A percentile compares a stretch with the other conserved stretches of the same genome.
These are phyloP conservation scores for Aspergillus avenaceus DNA, from an alignment of 495 filamentous ascomycete genomes.

Conservation along the genomic window DNA sequence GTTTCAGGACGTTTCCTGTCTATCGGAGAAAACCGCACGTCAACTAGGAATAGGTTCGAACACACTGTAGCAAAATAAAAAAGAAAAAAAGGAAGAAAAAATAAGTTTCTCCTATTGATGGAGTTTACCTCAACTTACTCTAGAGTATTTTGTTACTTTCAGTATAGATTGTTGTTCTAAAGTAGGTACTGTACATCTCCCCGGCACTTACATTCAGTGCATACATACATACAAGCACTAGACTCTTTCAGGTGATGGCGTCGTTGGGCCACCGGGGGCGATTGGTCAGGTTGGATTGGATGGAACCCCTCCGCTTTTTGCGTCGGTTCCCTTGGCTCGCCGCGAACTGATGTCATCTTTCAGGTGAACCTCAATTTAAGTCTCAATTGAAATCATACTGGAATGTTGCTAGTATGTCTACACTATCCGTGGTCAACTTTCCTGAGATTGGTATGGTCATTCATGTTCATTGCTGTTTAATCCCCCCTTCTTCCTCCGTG, in stretches of 20 bases:
- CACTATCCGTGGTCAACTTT: too few species aligned
- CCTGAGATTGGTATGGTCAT: too few species aligned
- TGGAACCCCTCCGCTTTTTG: constrained; percentile 14
- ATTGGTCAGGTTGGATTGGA: constrained; percentile 5
- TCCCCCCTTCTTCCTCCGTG: too few species aligned
- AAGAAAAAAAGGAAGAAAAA: neutral
- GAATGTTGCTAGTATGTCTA: too few species aligned
- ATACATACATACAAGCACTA: neutral
- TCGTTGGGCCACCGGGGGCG: neutral
- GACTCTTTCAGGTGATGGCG: neutral
- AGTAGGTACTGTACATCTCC: neutral
- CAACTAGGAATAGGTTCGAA: too few species aligned
- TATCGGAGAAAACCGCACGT: too few species aligned
- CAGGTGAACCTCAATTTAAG: neutral
- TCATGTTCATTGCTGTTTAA: too few species aligned
- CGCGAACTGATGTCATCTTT: constrained; percentile 13
- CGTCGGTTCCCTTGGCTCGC: constrained; percentile 1
- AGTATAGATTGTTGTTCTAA: neutral
- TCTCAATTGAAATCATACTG: neutral
- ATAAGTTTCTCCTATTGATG: too few species aligned
- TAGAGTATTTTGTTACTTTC: too few species aligned
- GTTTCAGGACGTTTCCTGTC: too few species aligned
- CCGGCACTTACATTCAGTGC: neutral
- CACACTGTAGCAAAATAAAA: too few species aligned
- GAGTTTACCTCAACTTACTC: too few species aligned